Evolutionary conservation across 768 basidiomycete species (phyloP), one percentile per base, ranked within the genome.

Genomic region (Sistotremastrum suecicum): DNA sequence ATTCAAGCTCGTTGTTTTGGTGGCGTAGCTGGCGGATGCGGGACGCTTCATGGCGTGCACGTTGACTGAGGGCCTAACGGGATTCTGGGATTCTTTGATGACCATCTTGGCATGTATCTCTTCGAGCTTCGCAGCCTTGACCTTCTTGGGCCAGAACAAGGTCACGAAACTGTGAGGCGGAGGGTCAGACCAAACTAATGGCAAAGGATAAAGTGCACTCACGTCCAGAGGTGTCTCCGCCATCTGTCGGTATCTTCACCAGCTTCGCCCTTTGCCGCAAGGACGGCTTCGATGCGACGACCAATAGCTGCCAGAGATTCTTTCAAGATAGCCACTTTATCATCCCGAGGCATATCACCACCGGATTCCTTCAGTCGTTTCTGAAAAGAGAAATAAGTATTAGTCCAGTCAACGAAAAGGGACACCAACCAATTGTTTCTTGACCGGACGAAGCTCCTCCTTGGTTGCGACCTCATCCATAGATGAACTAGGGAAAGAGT

Each of bases 71-170:
- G 20, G 20, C 20, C 20, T 20, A 20, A 20, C 20, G 20, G 20
- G 20, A 20, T 20, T 20, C 42, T 12, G 37, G 37, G 10, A 12
- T 38, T 85, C 85, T 62, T 87, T 87, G 74, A 83, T 82, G 50
- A 88, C 86, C 83, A 95, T 89, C 66, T 95, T 95, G 10, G 86
- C 83, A 56, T 95, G 90, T 39, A 97, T 94, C 58, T 90, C 89
- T 62, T 92, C 86, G 36, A 97, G 67, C 63, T 95, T 95, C 10
- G 76, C 78, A 8, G 90, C 88, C 60, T 84, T 90, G 52, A 97
- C 91, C 63, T 92, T 88, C 69, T 94, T 87, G 4, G 92, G 92
- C 92, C 92, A 97, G 65, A 97, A 97, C 45, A 90, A 71, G 3
- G 89, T 91, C 40, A 95, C 90, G 52, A 97, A 97, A 34, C 88